A percentile compares a stretch with the other conserved stretches of the same genome.
phyloP scores from a whole-genome alignment of 108 stramenopile genomes.

The Chaetoceros tenuissimus region DNA sequence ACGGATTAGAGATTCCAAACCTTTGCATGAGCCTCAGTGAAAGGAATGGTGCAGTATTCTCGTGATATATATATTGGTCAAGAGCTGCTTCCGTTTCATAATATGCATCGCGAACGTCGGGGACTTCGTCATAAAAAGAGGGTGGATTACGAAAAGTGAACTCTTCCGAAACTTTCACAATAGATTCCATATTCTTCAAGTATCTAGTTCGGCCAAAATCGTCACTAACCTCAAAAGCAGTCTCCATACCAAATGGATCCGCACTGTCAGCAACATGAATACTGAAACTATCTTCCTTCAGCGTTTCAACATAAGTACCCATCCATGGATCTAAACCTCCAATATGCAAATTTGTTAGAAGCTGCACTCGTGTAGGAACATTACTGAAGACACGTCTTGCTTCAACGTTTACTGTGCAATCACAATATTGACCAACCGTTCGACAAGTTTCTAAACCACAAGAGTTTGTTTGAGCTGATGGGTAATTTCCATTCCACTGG shows the following conservation, averaged over 20 bases:
- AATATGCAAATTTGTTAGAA: slow-evolving; percentile 23
- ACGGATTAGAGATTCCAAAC: slow-evolving; percentile 21
- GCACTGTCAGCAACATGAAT: neutral
- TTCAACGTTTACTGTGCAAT: neutral
- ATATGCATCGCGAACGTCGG: slow-evolving; percentile 36
- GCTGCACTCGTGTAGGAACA: slow-evolving; percentile 23
- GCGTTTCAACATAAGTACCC: neutral
- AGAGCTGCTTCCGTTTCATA: slow-evolving; percentile 66
- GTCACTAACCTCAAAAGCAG: slow-evolving; percentile 45
- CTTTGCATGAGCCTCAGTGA: slow-evolving; percentile 18
- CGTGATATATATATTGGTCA: slow-evolving; percentile 43
- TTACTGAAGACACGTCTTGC: slow-evolving; percentile 17
- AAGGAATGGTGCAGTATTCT: slow-evolving; percentile 26
- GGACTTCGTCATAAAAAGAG: slow-evolving; percentile 41
- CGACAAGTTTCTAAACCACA: neutral
- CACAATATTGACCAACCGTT: neutral
- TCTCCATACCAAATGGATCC: slow-evolving; percentile 2
- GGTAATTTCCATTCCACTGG: neutral
- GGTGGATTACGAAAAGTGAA: slow-evolving; percentile 54
- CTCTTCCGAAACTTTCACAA: slow-evolving; percentile 26
- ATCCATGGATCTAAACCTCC: slow-evolving; percentile 27
- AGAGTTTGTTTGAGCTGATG: neutral
- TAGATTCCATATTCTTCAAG: slow-evolving; percentile 38
- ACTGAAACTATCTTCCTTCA: neutral
- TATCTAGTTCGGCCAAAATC: slow-evolving; percentile 26